Evolutionary conservation across 441 rosid species (phyloP), one percentile per base, ranked within the genome.

Genomic region (Populus hybrid): DNA sequence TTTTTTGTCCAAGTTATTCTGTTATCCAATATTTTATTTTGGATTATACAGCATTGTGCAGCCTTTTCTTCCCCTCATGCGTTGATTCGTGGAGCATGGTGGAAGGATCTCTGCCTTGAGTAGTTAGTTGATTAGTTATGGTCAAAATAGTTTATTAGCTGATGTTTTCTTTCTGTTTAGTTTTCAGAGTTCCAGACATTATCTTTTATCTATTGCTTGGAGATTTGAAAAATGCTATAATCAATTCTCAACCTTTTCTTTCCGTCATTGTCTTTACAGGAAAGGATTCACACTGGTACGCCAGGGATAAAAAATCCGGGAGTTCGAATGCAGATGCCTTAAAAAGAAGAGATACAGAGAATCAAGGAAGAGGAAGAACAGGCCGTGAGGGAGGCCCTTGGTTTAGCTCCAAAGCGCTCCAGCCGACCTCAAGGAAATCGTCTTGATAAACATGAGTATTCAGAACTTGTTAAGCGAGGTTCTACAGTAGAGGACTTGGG

Each of bases 351-450:
- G 89, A 91, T 94, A 77, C 86, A 84, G 81, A 89, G 97, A 83
- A 82, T 95, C 57, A 94, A 95, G 79, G 98, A 95, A 84, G 91
- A 95, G 81, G 98, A 94, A 88, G 98, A 95, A 79, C 98, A 95
- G 77, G 91, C 97, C 82, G 91, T 95, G 99, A 92, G 95, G 88
- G 99, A 94, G 84, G 98, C 97, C 77, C 94, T 95, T 80, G 99
- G 99, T 21, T 86, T 94, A 81, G 99, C 97, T 79, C 97, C 99
- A 42, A 92, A 92, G 86, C 86, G 92, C 68, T 83, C 93, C 75
- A 80, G 82, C 74, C 89, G 86, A 32, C 90, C 94, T 76, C 99
- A 90, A 82, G 94, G 94, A 69, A 92, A 85, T 79, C 89, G 94
- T 70, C 95, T 95, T 69, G 99, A 95, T 84, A 95, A 95, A 87